These are phyloP conservation scores for Phaffia tasmanica DNA, from an alignment of 768 basidiomycete genomes.

Conservation along the genomic window DNA sequence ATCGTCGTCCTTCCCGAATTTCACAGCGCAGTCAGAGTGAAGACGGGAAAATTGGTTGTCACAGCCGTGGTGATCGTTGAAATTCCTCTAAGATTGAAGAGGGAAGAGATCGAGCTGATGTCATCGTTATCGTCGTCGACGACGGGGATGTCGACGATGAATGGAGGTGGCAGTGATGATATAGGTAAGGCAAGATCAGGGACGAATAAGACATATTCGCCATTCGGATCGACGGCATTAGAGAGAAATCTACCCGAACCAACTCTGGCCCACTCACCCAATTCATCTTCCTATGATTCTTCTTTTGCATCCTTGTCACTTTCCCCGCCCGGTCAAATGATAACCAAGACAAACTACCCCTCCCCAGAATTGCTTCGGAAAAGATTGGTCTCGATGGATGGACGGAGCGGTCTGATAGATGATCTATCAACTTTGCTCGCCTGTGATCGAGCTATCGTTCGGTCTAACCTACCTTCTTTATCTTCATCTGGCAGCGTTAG, in stretches of 20 bases:
- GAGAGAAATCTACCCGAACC: constrained; percentile 29
- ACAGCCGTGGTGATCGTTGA: constrained; percentile 92
- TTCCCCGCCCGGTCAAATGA: neutral
- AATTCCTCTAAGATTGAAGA: constrained; percentile 45
- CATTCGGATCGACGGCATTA: constrained; percentile 9
- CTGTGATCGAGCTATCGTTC: constrained; percentile 67
- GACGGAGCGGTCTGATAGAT: constrained; percentile 32
- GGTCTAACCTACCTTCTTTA: constrained; percentile 62
- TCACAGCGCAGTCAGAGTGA: constrained; percentile 56
- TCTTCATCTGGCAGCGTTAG: constrained; percentile 79
- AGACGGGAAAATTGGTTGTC: constrained; percentile 58
- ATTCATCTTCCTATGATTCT: constrained; percentile 40
- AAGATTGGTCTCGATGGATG: constrained; percentile 93
- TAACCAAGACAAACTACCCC: constrained; percentile 33
- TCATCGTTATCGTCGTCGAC: constrained; percentile 9
- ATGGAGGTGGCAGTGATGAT: neutral
- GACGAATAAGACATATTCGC: neutral
- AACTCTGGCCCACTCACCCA: constrained; percentile 27
- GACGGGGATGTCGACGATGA: constrained; percentile 6
- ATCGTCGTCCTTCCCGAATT: constrained; percentile 93
- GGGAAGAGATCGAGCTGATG: neutral
- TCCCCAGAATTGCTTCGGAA: constrained; percentile 77
- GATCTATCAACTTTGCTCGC: constrained; percentile 34
- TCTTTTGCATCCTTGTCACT: constrained; percentile 46
- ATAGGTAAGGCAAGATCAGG: neutral